These are phyloP conservation scores for Insectozyma bohioensis DNA, from an alignment of 1,139 yeast genomes.

Conservation along the genomic window DNA sequence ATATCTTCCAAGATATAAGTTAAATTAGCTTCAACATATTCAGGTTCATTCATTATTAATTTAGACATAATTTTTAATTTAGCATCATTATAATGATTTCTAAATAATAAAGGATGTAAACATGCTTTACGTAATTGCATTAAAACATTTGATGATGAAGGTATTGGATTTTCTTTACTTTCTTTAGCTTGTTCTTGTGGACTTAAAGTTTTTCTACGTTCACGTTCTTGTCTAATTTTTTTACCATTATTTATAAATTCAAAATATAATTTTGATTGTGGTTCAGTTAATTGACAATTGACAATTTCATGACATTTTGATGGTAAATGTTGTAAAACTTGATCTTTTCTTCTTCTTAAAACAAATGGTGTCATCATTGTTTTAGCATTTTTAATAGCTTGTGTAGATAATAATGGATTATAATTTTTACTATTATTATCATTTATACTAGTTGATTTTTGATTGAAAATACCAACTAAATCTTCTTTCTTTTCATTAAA, in stretches of 20 bases:
- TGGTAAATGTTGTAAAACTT: slow-evolving; percentile 87
- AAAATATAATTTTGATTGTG: slow-evolving; percentile 63
- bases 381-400: slow-evolving; percentile 89
- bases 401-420: slow-evolving; percentile 83
- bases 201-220: slow-evolving; percentile 44
- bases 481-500: slow-evolving; percentile 84
- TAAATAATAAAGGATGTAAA: slow-evolving; percentile 69
- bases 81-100: slow-evolving; percentile 58
- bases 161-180: slow-evolving; percentile 33
- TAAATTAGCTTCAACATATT: slow-evolving; percentile 71
- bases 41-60: slow-evolving; percentile 77
- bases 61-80: slow-evolving; percentile 65
- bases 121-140: slow-evolving; percentile 77
- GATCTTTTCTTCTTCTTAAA: slow-evolving; percentile 85
- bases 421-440: slow-evolving; percentile 40
- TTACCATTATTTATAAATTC: slow-evolving; percentile 50
- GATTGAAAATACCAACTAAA: slow-evolving; percentile 77
- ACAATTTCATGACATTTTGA: slow-evolving; percentile 64
- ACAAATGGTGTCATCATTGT: slow-evolving; percentile 99
- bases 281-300: slow-evolving; percentile 59
- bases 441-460: slow-evolving; percentile 55
- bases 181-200: slow-evolving; percentile 41
- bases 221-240: slow-evolving; percentile 49
- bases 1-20: slow-evolving; percentile 84
- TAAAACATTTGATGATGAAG: slow-evolving; percentile 53